These are phyloP conservation scores for Alternaria hordeiaustralica DNA, from an alignment of 2,329 filamentous ascomycete species.

Conservation along the genomic window DNA sequence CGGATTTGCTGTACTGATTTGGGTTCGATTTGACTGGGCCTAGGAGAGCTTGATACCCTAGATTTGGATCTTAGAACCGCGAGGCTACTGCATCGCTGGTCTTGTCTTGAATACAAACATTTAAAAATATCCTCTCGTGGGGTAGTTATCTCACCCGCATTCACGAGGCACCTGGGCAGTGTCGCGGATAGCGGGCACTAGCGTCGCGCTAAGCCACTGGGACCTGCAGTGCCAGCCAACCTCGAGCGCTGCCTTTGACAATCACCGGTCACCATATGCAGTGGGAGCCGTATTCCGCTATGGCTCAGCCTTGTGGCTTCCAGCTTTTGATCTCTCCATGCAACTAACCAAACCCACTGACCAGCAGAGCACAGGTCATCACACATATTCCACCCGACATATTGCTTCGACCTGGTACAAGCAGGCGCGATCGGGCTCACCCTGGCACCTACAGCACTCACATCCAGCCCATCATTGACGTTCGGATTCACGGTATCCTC, in stretches of 20 bases:
- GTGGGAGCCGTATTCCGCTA: not conserved
- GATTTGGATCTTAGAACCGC: not conserved
- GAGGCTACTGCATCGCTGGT: not conserved
- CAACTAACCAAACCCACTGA: not conserved
- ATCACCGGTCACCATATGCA: not conserved
- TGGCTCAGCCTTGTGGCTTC: conserved; percentile 2
- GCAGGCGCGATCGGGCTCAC: not conserved
- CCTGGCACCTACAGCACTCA: not conserved
- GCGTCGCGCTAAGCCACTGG: not conserved
- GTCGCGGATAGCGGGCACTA: not conserved
- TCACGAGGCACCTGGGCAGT: not conserved
- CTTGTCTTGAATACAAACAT: not conserved
- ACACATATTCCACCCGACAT: not conserved
- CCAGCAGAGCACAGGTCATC: not conserved
- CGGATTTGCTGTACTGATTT: conserved; percentile 41
- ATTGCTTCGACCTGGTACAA: not conserved
- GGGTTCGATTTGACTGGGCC: not conserved
- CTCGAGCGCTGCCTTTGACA: conserved; percentile 4
- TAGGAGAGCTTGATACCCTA: not conserved
- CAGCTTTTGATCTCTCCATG: not conserved
- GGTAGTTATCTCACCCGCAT: not conserved
- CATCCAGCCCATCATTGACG: not conserved
- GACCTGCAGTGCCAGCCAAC: not conserved
- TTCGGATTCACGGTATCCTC: not conserved
- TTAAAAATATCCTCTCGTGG: not conserved